These are phyloP conservation scores for Aspergillus oerlinghausenensis DNA, from an alignment of 2,329 filamentous ascomycete species.

Conservation along the genomic window DNA sequence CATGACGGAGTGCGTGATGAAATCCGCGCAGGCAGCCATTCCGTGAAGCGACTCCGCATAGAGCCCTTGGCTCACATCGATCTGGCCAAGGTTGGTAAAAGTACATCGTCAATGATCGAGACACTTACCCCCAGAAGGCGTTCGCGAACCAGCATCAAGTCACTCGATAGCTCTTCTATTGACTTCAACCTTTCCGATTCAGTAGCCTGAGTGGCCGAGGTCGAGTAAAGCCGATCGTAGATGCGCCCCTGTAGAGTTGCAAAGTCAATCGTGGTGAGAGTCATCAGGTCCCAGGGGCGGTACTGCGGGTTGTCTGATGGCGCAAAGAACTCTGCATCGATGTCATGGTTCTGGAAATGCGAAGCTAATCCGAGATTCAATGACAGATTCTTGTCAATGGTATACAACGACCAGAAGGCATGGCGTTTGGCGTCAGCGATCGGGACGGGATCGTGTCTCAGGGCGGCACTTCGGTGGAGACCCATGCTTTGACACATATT, in stretches of 20 bases:
- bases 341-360: constrained; percentile 25
- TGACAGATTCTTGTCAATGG: constrained; percentile 24
- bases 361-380: constrained; percentile 21
- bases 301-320: constrained; percentile 15
- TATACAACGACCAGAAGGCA: constrained; percentile 24
- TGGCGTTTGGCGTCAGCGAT: constrained; percentile 19
- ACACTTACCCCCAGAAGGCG: constrained; percentile 17
- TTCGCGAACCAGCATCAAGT: constrained; percentile 19
- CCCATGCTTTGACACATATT: constrained; percentile 22
- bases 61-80: constrained; percentile 18
- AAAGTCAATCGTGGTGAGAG: constrained; percentile 19
- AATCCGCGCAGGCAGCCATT: constrained; percentile 23
- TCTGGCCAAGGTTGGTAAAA: constrained; percentile 4
- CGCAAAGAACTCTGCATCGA: constrained; percentile 17
- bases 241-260: constrained; percentile 20
- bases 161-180: constrained; percentile 19
- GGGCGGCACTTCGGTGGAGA: constrained; percentile 14
- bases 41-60: constrained; percentile 22
- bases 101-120: not conserved
- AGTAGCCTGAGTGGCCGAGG: constrained; percentile 11
- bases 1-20: constrained; percentile 21
- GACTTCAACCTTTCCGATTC: constrained; percentile 9
- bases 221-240: constrained; percentile 23
- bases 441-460: constrained; percentile 10
- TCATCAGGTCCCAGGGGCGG: constrained; percentile 21